Base-by-base conservation (phyloP, 768 basidiomycete species). In the Tephrocybe sp. region DNA sequence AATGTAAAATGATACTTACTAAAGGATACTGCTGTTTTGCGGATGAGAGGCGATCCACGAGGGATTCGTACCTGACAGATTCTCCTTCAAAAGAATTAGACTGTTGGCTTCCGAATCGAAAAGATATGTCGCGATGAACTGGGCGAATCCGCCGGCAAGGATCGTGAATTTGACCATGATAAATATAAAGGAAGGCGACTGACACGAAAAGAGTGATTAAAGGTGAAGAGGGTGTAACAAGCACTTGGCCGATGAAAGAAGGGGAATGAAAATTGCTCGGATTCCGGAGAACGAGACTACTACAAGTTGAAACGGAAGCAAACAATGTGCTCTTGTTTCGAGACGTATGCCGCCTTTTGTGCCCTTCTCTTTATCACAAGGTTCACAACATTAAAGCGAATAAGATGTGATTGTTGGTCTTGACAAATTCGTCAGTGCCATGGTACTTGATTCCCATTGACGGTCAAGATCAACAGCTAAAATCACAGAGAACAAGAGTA, bases 1-100 rank as follows among this genome's bases (percentile, higher is more conserved):
- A 2, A 19, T 37, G 18, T 26, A 36, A 6, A 32, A n/a, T n/a
- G n/a, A n/a, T n/a, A 47, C 80, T 39, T 51, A 84, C 83, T 84
- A 84, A 44, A 85, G 68, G 27, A 86, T 75, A 51, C 74, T 82
- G 24, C 68, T 66, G 62, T 85, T 79, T 34, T 71, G 70, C 0
- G 76, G 77, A 52, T 82, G 76, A 13, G 70, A 72, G 0, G 69
- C 70, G 26, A 86, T 80, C 84, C 83, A 85, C 0, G 82, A 81
- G 1, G 79, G 73, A 57, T 78, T 82, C 4, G 56, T 60, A 1
- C 77, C 79, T 0, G 77, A 76, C 9, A 72, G 70, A 4, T 67
- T 71, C 57, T 77, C 69, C 49, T 72, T 64, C 26, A 74, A 54
- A 42, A 81, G 68, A 9, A 75, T 66, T 39, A 86, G 65, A 8